Evolutionary conservation across 1,284 basidiomycete genomes (phyloP), one percentile per base, ranked within the genome.

Genomic region (Porodaedalea pini): DNA sequence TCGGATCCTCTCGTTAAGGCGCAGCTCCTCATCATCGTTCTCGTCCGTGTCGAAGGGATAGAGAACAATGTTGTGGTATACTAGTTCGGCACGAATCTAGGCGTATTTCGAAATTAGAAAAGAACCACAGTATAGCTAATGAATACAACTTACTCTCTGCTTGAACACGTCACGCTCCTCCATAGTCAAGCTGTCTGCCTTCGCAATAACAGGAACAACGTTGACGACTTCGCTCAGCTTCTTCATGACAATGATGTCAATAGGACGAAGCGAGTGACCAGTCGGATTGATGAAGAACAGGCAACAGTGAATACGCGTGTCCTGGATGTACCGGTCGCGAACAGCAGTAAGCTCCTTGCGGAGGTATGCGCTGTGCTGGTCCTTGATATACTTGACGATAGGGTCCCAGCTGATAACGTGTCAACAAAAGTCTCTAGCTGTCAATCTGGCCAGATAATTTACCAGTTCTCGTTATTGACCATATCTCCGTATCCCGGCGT

Each of bases 401-500:
- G 96, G 92, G 70, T 99, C 96, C 96, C 96, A 99, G 82, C 92
- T 93, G 25, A 39, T 17, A 43, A 31, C 40, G 17, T n/a, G 23
- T 11, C 39, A 27, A 6, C 19, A 41, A 13, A 25, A 15, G 3
- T 31, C 7, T 43, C 32, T 32, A 8, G 34, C 23, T 15, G 27
- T 27, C 17, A 1, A 40, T 32, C 2, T 27, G 27, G 40, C n/a
- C 15, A 53, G 19, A 32, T 40, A 29, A 77, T 87, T 53, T 66
- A 93, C 90, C 97, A 98, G 73, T 92, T 92, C 73, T 99, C 97
- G 73, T 99, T 99, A 84, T 99, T 98, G 71, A 99, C 87, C 69
- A 95, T 92, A 80, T 99, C 97, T 55, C 95, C 97, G 69, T 97
- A 99, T 37, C 97, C 96, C 55, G 96, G 96, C 4, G 97, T 99